Conservation (phyloP, 495 filamentous ascomycete species). For the Corynascus novoguineensis region DNA sequence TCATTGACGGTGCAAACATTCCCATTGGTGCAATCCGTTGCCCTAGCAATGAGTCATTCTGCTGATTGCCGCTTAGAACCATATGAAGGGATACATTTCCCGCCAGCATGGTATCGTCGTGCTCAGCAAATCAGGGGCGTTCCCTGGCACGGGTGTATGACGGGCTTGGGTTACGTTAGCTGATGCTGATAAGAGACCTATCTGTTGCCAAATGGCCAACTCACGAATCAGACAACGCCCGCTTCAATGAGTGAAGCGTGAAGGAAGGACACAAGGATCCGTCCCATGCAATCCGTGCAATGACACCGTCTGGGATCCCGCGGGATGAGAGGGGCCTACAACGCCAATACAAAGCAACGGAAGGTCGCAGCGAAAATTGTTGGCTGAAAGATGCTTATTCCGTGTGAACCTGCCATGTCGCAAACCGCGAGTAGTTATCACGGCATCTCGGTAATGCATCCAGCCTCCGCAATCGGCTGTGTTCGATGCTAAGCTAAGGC, state of each 20-base stretch:
- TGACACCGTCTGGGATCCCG: background rate
- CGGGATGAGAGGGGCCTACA: background rate
- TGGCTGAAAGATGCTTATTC: too few relatives aligned
- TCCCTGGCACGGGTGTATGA: constrained; percentile 93
- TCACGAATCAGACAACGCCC: background rate
- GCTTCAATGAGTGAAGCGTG: background rate
- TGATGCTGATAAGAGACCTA: background rate
- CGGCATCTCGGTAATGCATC: too few relatives aligned
- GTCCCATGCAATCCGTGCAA: background rate
- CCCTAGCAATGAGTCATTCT: constrained; percentile 23
- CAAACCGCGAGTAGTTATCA: too few relatives aligned
- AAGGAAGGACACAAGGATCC: background rate
- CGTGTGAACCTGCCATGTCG: too few relatives aligned
- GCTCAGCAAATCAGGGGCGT: constrained; percentile 82
- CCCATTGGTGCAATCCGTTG: constrained; percentile 14
- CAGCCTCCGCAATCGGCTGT: too few relatives aligned
- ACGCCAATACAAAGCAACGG: background rate
- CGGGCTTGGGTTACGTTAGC: background rate
- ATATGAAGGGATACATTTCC: constrained; percentile 97
- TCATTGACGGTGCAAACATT: background rate
- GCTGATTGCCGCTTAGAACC: constrained; percentile 50
- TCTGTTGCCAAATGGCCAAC: background rate
- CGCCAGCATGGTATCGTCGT: constrained; percentile 85
- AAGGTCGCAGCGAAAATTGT: too few relatives aligned
- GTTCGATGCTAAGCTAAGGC: too few relatives aligned